Evolutionary conservation across 257 asterid species (phyloP), one percentile per base, ranked within the genome.

Genomic region (Jacaranda copaia): DNA sequence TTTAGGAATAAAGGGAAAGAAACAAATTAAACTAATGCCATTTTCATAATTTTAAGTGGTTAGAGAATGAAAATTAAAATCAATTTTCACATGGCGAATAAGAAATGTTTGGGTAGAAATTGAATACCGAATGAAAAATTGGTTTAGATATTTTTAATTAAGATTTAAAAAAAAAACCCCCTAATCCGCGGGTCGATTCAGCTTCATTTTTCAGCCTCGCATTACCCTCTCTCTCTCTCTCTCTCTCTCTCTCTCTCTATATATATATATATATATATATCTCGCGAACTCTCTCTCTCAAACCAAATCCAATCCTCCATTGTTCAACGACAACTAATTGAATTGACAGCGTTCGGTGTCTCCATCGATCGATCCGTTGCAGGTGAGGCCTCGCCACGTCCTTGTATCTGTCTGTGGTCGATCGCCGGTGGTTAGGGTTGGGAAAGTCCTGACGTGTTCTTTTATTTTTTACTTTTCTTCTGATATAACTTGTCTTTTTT

Each of bases 161-260:
- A 25, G 32, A 15, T 38, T 12, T 25, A 16, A 65, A 51, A 19
- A 15, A 16, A 51, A 79, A 76, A 78, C 83, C 79, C 88, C 86
- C 88, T 85, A 85, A 81, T 85, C 81, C 32, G 32, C 84, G 85
- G 82, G 65, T 81, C 80, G 68, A 77, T 79, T 81, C 82, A 70
- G 83, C 77, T 81, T 84, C 80, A 57, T 73, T 77, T 81, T 80
- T 78, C 84, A 84, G 87, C 88, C 87, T 80, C 75, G 88, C 69
- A 80, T 82, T 80, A 12, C 83, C 83, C 76, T 75, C 70, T 77
- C 83, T 71, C 79, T 40, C 82, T 51, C 56, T 49, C 78, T 25
- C 32, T 79, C 58, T 65, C 40, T 51, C 82, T 72, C 63, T 76
- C 62, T 73, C 16, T 56, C 57, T 52, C 42, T 55, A 48, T 43